Conservation (phyloP, 2,329 filamentous ascomycete genomes). For the Zymoseptoria brevis region DNA sequence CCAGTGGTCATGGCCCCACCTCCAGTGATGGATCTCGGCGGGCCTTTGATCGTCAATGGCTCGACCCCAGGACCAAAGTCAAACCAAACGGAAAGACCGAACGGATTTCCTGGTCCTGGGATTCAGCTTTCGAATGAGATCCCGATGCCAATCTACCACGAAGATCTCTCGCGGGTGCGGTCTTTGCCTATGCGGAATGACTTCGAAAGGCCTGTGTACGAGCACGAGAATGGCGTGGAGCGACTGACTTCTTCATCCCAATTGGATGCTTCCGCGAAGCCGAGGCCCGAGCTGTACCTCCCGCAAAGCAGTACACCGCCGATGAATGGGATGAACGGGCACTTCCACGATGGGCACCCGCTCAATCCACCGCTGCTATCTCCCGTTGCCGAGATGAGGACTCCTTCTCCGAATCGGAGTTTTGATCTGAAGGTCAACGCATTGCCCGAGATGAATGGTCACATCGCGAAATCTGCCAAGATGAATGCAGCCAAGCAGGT, state of each 20-base stretch:
- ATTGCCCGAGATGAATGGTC: constrained; percentile 21
- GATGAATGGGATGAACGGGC: constrained; percentile 13
- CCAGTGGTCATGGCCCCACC: constrained; percentile 3
- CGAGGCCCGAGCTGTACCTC: constrained; percentile 16
- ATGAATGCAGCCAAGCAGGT: constrained; percentile 24
- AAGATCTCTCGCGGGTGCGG: constrained; percentile 3
- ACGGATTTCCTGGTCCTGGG: constrained; percentile 9
- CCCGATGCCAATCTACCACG: constrained; percentile 1
- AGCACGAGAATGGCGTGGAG: not conserved
- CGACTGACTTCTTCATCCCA: constrained; percentile 1
- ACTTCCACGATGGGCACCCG: constrained; percentile 12
- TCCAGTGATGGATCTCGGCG: constrained; percentile 17
- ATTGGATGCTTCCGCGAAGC: constrained; percentile 12
- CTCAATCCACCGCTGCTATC: constrained; percentile 46
- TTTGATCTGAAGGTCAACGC: constrained; percentile 45
- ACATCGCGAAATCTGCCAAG: constrained; percentile 21
- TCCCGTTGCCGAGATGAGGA: constrained; percentile 65
- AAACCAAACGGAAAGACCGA: constrained; percentile 8
- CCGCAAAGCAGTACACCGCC: constrained; percentile 15
- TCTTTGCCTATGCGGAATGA: constrained; percentile 5
- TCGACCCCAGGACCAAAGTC: constrained; percentile 21
- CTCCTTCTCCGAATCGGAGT: constrained; percentile 57
- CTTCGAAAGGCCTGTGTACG: not conserved
- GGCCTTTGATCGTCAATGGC: constrained; percentile 37
- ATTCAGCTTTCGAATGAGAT: constrained; percentile 10